Percentiles rank a stretch among this genome's conserved stretches.
These are phyloP conservation scores for Puccinia hordei DNA, from an alignment of 1,284 basidiomycete genomes.

Conservation along the genomic window DNA sequence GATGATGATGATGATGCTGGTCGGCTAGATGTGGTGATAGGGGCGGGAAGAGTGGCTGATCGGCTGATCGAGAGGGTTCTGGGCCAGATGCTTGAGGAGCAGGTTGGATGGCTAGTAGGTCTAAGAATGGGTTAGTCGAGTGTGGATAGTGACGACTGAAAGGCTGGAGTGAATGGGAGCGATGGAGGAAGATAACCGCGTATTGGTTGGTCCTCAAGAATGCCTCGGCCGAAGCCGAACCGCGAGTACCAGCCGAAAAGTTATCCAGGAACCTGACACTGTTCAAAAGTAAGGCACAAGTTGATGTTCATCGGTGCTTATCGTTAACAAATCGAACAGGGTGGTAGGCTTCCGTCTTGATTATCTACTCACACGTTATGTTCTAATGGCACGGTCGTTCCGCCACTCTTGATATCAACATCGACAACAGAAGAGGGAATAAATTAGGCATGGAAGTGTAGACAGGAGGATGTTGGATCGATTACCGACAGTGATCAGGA, in stretches of 20 bases:
- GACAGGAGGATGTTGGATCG: neutral
- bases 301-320: too few relatives aligned
- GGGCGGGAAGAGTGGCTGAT: conserved; percentile 3
- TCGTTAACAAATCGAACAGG: conserved; percentile 2
- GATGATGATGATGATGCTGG: neutral
- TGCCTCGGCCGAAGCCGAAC: conserved; percentile 96
- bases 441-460: conserved; percentile 40
- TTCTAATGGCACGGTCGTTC: conserved; percentile 91
- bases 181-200: conserved; percentile 97
- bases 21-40: conserved; percentile 18
- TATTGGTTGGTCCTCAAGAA: conserved; percentile 82
- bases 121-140: conserved; percentile 94
- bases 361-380: conserved; percentile 88
- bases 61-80: neutral
- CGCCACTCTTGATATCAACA: conserved; percentile 72
- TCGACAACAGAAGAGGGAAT: conserved; percentile 40
- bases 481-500: conserved; percentile 78
- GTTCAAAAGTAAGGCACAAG: conserved; percentile 52
- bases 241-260: conserved; percentile 96
- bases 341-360: conserved; percentile 52
- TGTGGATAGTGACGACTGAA: conserved; percentile 97
- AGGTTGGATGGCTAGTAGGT: conserved; percentile 67
- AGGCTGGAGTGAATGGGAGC: conserved; percentile 93
- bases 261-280: conserved; percentile 98
- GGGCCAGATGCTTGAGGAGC: neutral